Percentiles rank a stretch among this genome's conserved stretches.
Conservation (phyloP, 1,284 basidiomycete genomes). For the Pterulicium gracile region DNA sequence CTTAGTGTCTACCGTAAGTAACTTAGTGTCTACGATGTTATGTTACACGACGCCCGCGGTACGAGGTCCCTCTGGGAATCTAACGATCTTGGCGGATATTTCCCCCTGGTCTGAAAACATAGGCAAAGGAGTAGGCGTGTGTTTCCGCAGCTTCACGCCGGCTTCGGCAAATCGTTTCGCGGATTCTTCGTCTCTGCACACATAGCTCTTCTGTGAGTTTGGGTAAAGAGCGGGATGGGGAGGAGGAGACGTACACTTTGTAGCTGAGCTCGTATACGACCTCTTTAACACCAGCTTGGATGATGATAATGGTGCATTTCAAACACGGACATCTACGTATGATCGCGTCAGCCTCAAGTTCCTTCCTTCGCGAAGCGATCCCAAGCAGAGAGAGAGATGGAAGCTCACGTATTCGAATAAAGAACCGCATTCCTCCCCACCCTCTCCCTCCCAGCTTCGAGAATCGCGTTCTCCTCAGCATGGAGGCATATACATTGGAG, state of each 20-base stretch:
- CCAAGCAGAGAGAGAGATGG: conserved; percentile 6
- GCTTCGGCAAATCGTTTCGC: conserved; percentile 70
- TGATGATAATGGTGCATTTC: conserved; percentile 93
- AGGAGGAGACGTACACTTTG: conserved; percentile 62
- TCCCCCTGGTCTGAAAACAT: too few relatives aligned
- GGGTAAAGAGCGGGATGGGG: conserved; percentile 4
- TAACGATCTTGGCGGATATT: too few relatives aligned
- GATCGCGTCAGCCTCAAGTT: conserved; percentile 3
- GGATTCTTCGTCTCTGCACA: conserved; percentile 65
- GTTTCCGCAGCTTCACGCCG: conserved; percentile 67
- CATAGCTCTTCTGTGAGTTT: conserved; percentile 4
- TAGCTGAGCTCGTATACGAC: conserved; percentile 97
- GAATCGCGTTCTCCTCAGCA: conserved; percentile 95
- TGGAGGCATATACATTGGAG: conserved; percentile 92
- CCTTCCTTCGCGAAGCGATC: too few relatives aligned
- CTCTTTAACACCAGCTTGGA: conserved; percentile 85
- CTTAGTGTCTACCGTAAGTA: too few relatives aligned
- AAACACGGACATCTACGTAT: conserved; percentile 85
- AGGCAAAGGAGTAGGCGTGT: conserved; percentile 23
- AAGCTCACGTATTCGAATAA: conserved; percentile 77
- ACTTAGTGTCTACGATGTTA: too few relatives aligned
- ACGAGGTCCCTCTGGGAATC: too few relatives aligned
- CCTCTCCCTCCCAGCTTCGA: conserved; percentile 85
- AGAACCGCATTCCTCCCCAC: conserved; percentile 76
- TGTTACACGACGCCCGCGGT: too few relatives aligned